phyloP scores from a whole-genome alignment of 257 asterid species.

The Lithospermum erythrorhizon region DNA sequence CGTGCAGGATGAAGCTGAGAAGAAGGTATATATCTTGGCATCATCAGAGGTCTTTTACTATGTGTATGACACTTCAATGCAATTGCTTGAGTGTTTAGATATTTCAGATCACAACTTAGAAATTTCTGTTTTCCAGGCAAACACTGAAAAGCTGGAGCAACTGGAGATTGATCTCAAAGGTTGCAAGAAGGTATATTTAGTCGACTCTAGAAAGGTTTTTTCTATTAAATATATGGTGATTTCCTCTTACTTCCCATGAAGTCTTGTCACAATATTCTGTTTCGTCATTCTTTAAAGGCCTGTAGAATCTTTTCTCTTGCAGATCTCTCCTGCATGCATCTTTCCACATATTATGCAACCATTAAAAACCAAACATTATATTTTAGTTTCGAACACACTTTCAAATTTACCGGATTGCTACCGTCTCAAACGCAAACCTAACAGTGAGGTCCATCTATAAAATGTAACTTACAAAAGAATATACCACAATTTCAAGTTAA shows the following conservation, averaged over 20 bases:
- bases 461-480: no score
- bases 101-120: background rate
- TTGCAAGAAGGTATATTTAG: slow-evolving; percentile 41
- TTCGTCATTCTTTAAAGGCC: background rate
- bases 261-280: background rate
- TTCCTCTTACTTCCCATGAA: background rate
- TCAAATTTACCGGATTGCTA: no score
- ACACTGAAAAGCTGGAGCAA: slow-evolving; percentile 60
- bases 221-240: no score
- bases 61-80: background rate
- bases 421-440: no score
- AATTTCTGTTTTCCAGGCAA: slow-evolving; percentile 43
- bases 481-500: no score
- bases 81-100: background rate
- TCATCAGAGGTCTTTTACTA: background rate
- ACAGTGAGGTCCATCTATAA: no score
- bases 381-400: no score
- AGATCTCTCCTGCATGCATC: no score
- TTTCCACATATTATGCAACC: no score
- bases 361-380: no score
- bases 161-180: slow-evolving; percentile 47
- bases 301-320: no score
- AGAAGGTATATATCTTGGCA: slow-evolving; percentile 39
- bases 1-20: slow-evolving; percentile 67
- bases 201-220: slow-evolving; percentile 1